A percentile compares a stretch with the other conserved stretches of the same genome.
phyloP scores from a whole-genome alignment of 495 filamentous ascomycete genomes.

The Beverwykella pulmonaria region DNA sequence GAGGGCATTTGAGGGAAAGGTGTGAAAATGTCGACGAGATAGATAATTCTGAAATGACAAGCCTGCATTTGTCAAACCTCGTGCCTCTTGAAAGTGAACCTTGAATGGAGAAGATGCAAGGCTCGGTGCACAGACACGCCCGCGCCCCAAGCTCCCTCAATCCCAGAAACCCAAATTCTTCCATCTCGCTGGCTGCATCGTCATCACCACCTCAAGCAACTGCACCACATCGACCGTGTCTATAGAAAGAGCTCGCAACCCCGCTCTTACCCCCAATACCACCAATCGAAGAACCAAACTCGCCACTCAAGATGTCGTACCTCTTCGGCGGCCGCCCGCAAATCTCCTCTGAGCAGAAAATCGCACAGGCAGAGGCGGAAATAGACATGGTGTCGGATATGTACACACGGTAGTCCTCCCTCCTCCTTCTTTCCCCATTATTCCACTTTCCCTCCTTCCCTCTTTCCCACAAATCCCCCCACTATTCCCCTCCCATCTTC shows the following conservation, averaged over 20 bases:
- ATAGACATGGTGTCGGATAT: conserved; percentile 93
- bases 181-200: background rate
- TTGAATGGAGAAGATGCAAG: too few relatives aligned
- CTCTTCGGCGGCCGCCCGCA: conserved; percentile 80
- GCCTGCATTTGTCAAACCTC: background rate
- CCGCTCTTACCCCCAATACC: background rate
- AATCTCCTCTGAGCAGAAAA: conserved; percentile 92
- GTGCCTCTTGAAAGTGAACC: too few relatives aligned
- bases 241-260: background rate
- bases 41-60: conserved; percentile 1
- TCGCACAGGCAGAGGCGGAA: conserved; percentile 90
- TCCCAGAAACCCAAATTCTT: background rate
- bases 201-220: background rate
- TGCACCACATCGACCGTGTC: background rate
- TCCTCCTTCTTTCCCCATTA: conserved; percentile 2
- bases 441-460: background rate
- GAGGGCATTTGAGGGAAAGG: background rate
- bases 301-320: conserved; percentile 77
- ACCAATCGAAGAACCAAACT: background rate
- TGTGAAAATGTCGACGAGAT: background rate
- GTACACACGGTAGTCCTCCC: conserved; percentile 76
- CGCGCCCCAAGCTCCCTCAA: background rate
- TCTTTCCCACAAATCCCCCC: too few relatives aligned
- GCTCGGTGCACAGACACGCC: too few relatives aligned
- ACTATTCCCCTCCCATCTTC: too few relatives aligned